Base-by-base conservation (phyloP, 225 moss, liverwort and hornwort genomes). In the Climacium dendroides region DNA sequence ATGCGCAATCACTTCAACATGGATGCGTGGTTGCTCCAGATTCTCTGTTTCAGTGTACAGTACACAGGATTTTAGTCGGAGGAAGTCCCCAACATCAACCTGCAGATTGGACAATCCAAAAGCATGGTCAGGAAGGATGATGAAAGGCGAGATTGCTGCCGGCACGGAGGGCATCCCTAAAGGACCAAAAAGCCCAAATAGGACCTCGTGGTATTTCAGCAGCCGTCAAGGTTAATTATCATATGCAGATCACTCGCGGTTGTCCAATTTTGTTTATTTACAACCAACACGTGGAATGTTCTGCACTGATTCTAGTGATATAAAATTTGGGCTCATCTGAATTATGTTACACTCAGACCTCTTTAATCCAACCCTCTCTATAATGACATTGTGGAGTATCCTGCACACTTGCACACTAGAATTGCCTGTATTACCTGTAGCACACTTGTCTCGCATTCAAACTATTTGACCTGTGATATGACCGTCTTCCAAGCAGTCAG, bases 41-140 rank as follows among this genome's bases (percentile, higher is more conserved):
- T 94, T 85, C 82, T 96, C 93, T 50, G 91, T 89, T 89, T 98
- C 98, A n/a, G 98, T 98, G 93, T 97, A 97, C 70, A 98, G 67
- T 18, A 98, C 94, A 80, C 95, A 95, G 79, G 98, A 90, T 86
- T 95, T 98, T 89, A 98, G 92, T n/a, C 98, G 93, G 86, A 98
- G 90, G 84, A 98, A 93, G 89, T 98, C 95, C 65, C 97, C 98
- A 83, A 98, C 98, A 89, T 98, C 98, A 64, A 97, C 97, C 95
- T 92, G 92, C n/a, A 75, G 74, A 60, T 74, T 26, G 34, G 30
- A 79, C 59, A 87, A 82, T 85, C 79, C 91, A 85, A 63, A 32
- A 81, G 61, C 67, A 53, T 52, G n/a, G 70, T 85, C 67, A 89
- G 15, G 62, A 64, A 89, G 19, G 62, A 71, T 73, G 57, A 78